Evolutionary conservation across 1,284 basidiomycete genomes (phyloP), one percentile per base, ranked within the genome.

Genomic region (Trichosporon sp.): DNA sequence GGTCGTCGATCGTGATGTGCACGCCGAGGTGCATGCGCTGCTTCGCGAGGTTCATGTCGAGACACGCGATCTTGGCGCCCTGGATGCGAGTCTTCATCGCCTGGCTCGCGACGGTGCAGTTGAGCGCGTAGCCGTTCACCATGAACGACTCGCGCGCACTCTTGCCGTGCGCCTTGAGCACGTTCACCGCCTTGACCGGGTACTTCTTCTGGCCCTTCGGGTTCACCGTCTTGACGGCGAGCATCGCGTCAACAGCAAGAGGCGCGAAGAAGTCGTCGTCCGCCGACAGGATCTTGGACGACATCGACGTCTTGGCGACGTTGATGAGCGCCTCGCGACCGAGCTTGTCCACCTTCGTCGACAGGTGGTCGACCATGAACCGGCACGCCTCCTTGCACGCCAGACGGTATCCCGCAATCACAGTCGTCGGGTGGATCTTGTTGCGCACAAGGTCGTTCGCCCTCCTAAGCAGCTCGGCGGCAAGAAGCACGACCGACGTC

Each of bases 191-290:
- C 85, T 99, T 99, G 76, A 99, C 97, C 8, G 97, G 97, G 85
- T 99, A 99, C 85, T 98, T 99, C 80, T 92, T 91, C 84, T 99
- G 97, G 42, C 97, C 97, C 69, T 95, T 90, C 72, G 90, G 86
- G 84, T 99, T 99, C 75, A 94, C 89, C 5, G 95, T 96, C 86
- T 92, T 95, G 73, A 99, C 97, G 2, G 97, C 92, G 51, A 96
- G 88, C 95, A 99, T 99, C 35, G 97, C 97, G 77, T 99, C 95
- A 18, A 99, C 97, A 65, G 96, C 95, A 88, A 99, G 92, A 64
- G 96, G 94, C 13, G 96, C 95, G 83, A 99, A 99, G 71, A 99
- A 87, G 82, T 98, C 96, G 80, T 98, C 96, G 81, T 99, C 97
- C 68, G 89, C 92, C 80, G 94, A 92, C 75, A 99, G 95, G 83